Conservation (phyloP, 164 flowering plant species). For the Umbellularia californica region DNA sequence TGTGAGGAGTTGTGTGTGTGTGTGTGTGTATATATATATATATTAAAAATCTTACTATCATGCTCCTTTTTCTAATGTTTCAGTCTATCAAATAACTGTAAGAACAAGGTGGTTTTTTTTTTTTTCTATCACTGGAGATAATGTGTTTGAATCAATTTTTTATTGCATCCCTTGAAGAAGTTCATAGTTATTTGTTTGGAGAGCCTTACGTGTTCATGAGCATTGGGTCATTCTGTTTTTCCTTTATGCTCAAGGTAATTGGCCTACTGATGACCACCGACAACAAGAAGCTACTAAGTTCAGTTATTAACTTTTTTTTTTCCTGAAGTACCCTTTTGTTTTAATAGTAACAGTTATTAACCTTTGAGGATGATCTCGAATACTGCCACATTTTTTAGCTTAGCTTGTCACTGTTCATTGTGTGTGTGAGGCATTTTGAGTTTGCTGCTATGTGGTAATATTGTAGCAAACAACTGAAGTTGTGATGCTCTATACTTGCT, state of each 20-base stretch:
- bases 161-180: background rate
- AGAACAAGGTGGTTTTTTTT: background rate
- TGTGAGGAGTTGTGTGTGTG: background rate
- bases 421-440: background rate
- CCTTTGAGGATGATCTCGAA: background rate
- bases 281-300: background rate
- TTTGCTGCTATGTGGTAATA: background rate
- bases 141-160: background rate
- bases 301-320: background rate
- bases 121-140: background rate
- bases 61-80: background rate
- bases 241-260: background rate
- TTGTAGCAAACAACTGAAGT: background rate
- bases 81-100: too few species aligned
- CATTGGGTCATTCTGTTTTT: background rate
- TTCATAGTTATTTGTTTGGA: background rate
- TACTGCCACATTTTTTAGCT: background rate
- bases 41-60: background rate
- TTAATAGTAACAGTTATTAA: too few species aligned
- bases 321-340: too few species aligned
- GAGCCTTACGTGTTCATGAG: background rate
- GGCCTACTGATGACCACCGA: background rate
- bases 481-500: background rate
- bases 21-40: too few species aligned
- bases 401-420: background rate